Evolutionary conservation across 805 yeast genomes (phyloP).

Genomic region (Lipomyces starkeyi): DNA sequence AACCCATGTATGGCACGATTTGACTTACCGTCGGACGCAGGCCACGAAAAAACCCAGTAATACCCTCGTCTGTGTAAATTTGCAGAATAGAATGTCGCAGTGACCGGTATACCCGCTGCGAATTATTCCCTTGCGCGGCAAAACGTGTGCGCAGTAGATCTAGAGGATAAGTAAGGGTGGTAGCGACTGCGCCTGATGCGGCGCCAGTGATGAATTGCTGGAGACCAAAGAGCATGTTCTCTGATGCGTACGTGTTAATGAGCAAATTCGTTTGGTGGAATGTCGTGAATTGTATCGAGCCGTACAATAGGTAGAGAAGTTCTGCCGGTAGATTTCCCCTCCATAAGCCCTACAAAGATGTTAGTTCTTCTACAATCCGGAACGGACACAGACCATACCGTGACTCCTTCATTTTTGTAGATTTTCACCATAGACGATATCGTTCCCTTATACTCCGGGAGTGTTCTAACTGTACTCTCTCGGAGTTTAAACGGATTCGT

Average conservation of each 20-base stretch:
- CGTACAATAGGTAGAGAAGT: conserved; percentile 80
- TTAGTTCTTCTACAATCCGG: neutral
- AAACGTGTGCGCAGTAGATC: conserved; percentile 87
- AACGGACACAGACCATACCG: conserved; percentile 21
- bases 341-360: conserved; percentile 55
- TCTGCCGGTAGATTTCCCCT: conserved; percentile 96
- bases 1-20: conserved; percentile 72
- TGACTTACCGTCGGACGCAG: conserved; percentile 59
- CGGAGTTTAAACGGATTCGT: conserved; percentile 33
- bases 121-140: conserved; percentile 61
- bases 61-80: conserved; percentile 52
- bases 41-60: conserved; percentile 58
- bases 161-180: conserved; percentile 80
- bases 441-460: conserved; percentile 27
- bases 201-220: conserved; percentile 72
- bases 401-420: conserved; percentile 66
- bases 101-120: conserved; percentile 40
- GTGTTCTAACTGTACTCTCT: neutral
- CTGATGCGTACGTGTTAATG: conserved; percentile 44
- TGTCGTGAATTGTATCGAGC: conserved; percentile 81
- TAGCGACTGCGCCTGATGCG: conserved; percentile 76
- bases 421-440: conserved; percentile 51
- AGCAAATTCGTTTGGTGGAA: conserved; percentile 61
- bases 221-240: conserved; percentile 37
- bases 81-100: conserved; percentile 43